These are phyloP conservation scores for Neofusicoccum cordaticola DNA, from an alignment of 2,329 filamentous ascomycete genomes.

Conservation along the genomic window DNA sequence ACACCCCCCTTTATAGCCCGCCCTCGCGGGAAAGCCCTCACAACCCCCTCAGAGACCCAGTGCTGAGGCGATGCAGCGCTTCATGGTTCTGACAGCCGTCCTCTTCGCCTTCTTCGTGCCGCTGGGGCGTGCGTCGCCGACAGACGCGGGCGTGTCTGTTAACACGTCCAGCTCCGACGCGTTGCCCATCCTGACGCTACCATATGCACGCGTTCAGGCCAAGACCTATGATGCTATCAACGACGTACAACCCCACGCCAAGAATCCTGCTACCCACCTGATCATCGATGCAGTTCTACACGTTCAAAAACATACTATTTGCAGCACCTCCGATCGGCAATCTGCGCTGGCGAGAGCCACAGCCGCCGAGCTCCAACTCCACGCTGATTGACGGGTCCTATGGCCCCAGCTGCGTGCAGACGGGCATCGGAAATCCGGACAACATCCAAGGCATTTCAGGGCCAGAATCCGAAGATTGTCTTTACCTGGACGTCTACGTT, in stretches of 20 bases:
- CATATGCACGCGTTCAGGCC: conserved; percentile 35
- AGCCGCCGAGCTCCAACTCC: conserved; percentile 26
- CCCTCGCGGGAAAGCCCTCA: too few relatives aligned
- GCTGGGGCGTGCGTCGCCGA: background rate
- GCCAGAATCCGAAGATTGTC: conserved; percentile 44
- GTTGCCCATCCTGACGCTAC: conserved; percentile 32
- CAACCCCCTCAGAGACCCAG: too few relatives aligned
- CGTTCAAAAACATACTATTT: conserved; percentile 46
- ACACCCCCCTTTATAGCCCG: too few relatives aligned
- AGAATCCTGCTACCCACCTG: background rate
- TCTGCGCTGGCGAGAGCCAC: conserved; percentile 43
- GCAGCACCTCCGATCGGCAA: conserved; percentile 43
- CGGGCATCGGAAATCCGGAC: background rate
- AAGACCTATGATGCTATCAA: conserved; percentile 26
- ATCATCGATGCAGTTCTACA: conserved; percentile 27
- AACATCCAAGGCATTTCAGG: background rate
- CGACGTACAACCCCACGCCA: background rate
- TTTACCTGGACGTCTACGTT: conserved; percentile 52
- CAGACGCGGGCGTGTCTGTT: background rate
- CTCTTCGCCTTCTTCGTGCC: background rate
- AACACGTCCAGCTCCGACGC: conserved; percentile 6
- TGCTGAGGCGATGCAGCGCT: background rate
- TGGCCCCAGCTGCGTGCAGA: background rate
- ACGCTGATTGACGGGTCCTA: background rate
- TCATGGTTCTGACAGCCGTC: too few relatives aligned